Evolutionary conservation across 441 rosid genomes (phyloP), one percentile per base, ranked within the genome.

Genomic region (Syzygium malaccense): DNA sequence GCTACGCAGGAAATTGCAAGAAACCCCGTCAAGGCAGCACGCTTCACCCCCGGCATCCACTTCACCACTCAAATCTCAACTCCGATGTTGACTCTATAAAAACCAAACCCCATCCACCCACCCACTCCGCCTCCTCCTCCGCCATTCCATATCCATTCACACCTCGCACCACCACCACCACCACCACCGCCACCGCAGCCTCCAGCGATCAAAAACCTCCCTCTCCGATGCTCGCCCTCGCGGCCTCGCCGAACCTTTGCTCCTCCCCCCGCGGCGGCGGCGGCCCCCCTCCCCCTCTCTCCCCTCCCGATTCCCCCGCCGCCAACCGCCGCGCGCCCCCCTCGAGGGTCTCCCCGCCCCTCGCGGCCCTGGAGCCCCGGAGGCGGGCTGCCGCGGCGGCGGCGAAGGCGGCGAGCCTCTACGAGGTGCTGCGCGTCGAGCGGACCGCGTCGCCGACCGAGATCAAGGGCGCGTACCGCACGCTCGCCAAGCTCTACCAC

Each of bases 391-490:
- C 45, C 45, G 45, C 45, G 51, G 83, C 51, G 83, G 14, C 53
- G 49, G 28, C 62, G 58, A 41, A 41, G 75, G 55, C 89, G 48
- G 33, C 89, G 32, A 95, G 97, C 68, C 93, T 96, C 12, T 97
- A 97, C 93, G 98, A 96, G 85, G 87, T 96, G 17, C 94, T 97
- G 32, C 91, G 91, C 85, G 94, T 97, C 54, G 92, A 94, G 4
- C 91, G 90, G n/a, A 93, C 94, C 86, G 98, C 99, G 68, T 93
- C 98, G 20, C 25, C 87, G 84, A 91, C 91, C 91, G 98, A 96
- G 94, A 97, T 97, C 87, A 96, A 95, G 93, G 90, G 92, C 85
- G 98, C 99, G 57, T 97, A 96, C 86, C 89, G 98, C 91, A 94
- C 90, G 85, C 90, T 97, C 11, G 99, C 98, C 28, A 97, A 97